A percentile compares a stretch with the other conserved stretches of the same genome.
Conservation (phyloP, 2,329 filamentous ascomycete genomes). For the Bretziella fagacearum region DNA sequence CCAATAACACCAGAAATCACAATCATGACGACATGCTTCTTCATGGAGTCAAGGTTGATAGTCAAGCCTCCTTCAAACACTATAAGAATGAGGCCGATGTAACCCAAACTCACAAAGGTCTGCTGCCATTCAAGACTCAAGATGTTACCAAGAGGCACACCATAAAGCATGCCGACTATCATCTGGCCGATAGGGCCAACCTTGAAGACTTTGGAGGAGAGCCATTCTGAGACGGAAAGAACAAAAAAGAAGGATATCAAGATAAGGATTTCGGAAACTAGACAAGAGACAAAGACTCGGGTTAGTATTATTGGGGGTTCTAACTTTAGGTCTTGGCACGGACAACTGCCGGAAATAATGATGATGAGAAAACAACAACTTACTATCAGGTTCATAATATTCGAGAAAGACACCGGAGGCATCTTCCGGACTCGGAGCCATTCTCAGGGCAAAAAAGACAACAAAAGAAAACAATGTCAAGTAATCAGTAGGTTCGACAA, state of each 20-base stretch:
- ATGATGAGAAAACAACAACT: conserved; percentile 13
- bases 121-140: conserved; percentile 27
- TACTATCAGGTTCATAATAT: conserved; percentile 25
- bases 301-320: neutral
- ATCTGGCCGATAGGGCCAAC: conserved; percentile 32
- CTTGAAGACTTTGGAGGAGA: conserved; percentile 25
- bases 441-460: neutral
- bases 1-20: conserved; percentile 27
- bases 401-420: conserved; percentile 20
- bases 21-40: conserved; percentile 28
- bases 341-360: neutral
- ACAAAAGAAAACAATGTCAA: neutral
- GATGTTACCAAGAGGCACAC: conserved; percentile 28
- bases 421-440: conserved; percentile 11
- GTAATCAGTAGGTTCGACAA: no score
- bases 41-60: conserved; percentile 29
- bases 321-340: neutral
- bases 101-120: conserved; percentile 30
- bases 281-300: neutral
- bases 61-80: conserved; percentile 34
- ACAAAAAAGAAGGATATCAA: conserved; percentile 30
- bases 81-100: conserved; percentile 31
- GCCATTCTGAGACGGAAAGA: conserved; percentile 26
- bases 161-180: conserved; percentile 30
- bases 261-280: conserved; percentile 25